Conservation (phyloP, 2,329 filamentous ascomycete genomes). For the Sporothrix brunneoviolacea region DNA sequence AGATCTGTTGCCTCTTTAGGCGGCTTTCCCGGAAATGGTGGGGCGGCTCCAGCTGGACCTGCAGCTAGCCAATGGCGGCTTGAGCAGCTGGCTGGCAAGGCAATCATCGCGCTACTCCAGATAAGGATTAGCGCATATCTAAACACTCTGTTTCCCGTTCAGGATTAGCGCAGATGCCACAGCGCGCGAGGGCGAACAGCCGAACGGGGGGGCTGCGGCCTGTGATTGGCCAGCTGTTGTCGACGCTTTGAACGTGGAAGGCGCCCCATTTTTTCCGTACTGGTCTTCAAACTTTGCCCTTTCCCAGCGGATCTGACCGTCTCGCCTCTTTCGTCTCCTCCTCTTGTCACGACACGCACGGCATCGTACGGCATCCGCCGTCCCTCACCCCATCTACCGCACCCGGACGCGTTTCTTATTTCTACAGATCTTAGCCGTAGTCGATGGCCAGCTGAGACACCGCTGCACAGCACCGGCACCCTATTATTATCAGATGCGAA, state of each 20-base stretch:
- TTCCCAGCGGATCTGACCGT: background rate
- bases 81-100: background rate
- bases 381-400: too few species aligned
- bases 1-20: background rate
- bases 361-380: background rate
- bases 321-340: too few species aligned
- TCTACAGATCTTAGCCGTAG: too few species aligned
- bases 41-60: background rate
- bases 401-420: too few species aligned
- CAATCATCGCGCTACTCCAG: background rate
- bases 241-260: conserved; percentile 1
- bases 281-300: conserved; percentile 1
- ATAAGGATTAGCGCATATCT: background rate
- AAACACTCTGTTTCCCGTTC: background rate
- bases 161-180: background rate
- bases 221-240: conserved; percentile 5
- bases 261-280: background rate
- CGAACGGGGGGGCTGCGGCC: background rate
- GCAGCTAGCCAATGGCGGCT: background rate
- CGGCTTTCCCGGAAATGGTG: background rate
- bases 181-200: conserved; percentile 3
- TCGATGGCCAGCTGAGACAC: too few species aligned
- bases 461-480: too few species aligned
- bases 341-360: background rate
- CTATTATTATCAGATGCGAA: background rate